Evolutionary conservation across 2,329 filamentous ascomycete genomes (phyloP).

Genomic region (Magnaporthiopsis rhizophila): DNA sequence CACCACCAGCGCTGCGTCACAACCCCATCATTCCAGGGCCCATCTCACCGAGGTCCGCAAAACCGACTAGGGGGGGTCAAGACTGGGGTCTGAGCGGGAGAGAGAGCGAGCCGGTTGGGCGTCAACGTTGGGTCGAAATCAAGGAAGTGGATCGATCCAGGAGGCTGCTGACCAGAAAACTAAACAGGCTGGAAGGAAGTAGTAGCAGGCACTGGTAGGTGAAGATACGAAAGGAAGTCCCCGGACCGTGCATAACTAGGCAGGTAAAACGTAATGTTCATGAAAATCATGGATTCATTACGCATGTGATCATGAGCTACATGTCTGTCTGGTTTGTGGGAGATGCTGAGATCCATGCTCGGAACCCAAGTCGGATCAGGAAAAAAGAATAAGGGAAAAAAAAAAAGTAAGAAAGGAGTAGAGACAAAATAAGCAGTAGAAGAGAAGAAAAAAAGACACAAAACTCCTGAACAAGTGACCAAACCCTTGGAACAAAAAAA

Average conservation of each 20-base stretch:
- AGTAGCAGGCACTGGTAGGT: neutral
- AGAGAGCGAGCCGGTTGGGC: neutral
- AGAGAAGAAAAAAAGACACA: neutral
- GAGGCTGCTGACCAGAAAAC: neutral
- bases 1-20: too few species aligned
- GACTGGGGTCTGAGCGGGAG: neutral
- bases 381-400: neutral
- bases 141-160: neutral
- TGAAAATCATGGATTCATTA: conserved; percentile 7
- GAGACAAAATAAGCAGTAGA: neutral
- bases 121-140: neutral
- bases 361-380: conserved; percentile 1
- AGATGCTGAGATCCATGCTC: neutral
- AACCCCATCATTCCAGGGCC: neutral
- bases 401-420: neutral
- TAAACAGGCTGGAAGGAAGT: neutral
- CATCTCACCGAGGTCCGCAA: neutral
- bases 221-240: neutral
- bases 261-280: neutral
- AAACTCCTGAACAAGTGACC: neutral
- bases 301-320: conserved; percentile 7
- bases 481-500: conserved; percentile 14
- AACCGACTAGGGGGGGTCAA: neutral
- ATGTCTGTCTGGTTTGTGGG: neutral
- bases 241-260: neutral